These are phyloP conservation scores for Magnusiomyces starmeri DNA, from an alignment of 1,139 yeast species.

Conservation along the genomic window DNA sequence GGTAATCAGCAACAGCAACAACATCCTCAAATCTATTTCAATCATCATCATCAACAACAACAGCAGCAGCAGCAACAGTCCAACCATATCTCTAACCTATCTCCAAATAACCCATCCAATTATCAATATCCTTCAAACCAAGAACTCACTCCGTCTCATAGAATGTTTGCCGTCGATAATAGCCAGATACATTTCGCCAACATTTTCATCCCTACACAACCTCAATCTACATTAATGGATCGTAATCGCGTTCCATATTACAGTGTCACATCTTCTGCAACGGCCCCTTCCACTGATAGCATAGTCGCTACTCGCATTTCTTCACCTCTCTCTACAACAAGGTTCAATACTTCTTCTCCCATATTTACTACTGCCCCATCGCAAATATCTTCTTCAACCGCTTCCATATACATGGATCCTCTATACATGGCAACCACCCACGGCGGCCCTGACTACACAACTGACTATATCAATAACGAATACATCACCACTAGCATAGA, in stretches of 20 bases:
- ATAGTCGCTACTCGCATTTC: no score
- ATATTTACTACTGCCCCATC: neutral
- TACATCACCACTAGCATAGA: neutral
- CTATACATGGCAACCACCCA: neutral
- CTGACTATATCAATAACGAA: constrained; percentile 5
- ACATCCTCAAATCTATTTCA: neutral
- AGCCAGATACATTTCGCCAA: neutral
- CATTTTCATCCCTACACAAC: constrained; percentile 2
- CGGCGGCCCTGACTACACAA: neutral
- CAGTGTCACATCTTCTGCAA: neutral
- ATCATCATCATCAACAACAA: constrained; percentile 7
- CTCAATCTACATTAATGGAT: neutral
- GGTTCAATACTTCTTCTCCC: neutral
- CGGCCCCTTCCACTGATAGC: no score
- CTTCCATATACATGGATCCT: neutral
- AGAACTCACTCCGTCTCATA: constrained; percentile 3
- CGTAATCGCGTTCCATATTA: neutral
- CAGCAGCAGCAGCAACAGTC: constrained; percentile 8
- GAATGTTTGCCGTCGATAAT: neutral
- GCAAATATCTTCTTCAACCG: neutral
- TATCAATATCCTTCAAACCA: neutral
- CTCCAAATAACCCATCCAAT: constrained; percentile 5
- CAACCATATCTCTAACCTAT: neutral
- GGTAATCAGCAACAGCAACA: no score
- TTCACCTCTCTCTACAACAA: neutral